These are phyloP conservation scores for Tephrocybe sp. DNA, from an alignment of 768 basidiomycete genomes.

Conservation along the genomic window DNA sequence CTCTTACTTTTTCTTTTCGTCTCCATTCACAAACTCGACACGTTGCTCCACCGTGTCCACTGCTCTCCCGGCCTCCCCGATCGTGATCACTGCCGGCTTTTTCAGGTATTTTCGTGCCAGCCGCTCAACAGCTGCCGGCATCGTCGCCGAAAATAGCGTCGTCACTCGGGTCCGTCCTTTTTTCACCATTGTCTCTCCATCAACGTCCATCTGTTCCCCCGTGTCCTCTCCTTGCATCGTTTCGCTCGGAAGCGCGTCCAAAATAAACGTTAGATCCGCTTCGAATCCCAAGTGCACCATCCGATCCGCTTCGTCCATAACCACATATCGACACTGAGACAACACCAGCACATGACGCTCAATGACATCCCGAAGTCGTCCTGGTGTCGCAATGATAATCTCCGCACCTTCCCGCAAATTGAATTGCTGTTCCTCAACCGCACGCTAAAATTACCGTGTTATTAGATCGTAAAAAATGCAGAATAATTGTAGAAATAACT, in stretches of 20 bases:
- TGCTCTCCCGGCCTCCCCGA: slow-evolving; percentile 96
- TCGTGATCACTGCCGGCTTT: slow-evolving; percentile 92
- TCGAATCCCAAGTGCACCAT: slow-evolving; percentile 99
- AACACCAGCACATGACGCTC: slow-evolving; percentile 95
- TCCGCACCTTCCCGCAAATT: slow-evolving; percentile 97
- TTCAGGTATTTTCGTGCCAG: slow-evolving; percentile 91
- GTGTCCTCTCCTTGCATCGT: slow-evolving; percentile 84
- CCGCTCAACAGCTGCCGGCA: slow-evolving; percentile 97
- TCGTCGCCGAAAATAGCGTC: slow-evolving; percentile 95
- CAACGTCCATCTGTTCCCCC: slow-evolving; percentile 75
- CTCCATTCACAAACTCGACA: slow-evolving; percentile 88
- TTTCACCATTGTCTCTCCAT: slow-evolving; percentile 62
- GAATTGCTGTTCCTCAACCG: slow-evolving; percentile 97
- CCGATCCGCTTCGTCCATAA: slow-evolving; percentile 99
- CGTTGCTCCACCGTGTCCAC: slow-evolving; percentile 97
- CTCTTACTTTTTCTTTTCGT: slow-evolving; percentile 94
- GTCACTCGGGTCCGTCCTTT: slow-evolving; percentile 88
- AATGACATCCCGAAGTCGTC: slow-evolving; percentile 96
- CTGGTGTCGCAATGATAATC: slow-evolving; percentile 97
- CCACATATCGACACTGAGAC: slow-evolving; percentile 95
- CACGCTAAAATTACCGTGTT: too few relatives aligned
- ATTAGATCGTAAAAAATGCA: too few relatives aligned
- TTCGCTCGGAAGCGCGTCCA: slow-evolving; percentile 87
- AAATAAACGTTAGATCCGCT: slow-evolving; percentile 87
- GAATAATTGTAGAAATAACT: slow-evolving; percentile 31